These are phyloP conservation scores for Mallotus nudiflorus DNA, from an alignment of 345 rosid genomes.

Conservation along the genomic window DNA sequence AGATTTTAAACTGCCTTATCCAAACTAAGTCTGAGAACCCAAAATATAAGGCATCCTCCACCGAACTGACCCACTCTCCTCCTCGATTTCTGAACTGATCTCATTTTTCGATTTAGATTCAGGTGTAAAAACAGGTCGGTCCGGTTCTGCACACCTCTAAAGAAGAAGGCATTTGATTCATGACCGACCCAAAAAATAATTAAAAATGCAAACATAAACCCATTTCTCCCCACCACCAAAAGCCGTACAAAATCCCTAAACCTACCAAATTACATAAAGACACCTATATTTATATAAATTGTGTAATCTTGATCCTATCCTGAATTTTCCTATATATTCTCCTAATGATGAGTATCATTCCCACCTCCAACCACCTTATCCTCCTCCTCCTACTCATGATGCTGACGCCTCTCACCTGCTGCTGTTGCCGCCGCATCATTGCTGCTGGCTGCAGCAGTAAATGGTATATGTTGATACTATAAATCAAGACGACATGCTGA, in stretches of 20 bases:
- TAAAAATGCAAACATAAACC: not conserved
- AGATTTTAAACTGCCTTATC: too few species aligned
- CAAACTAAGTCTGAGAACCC: too few species aligned
- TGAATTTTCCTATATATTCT: not conserved
- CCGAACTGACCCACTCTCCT: too few species aligned
- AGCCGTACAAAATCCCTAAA: not conserved
- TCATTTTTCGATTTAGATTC: too few species aligned
- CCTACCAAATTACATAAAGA: not conserved
- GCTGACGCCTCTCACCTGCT: conserved; percentile 14
- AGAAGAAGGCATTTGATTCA: not conserved
- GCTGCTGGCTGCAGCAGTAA: conserved; percentile 51
- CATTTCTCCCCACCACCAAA: too few species aligned
- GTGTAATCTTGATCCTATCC: too few species aligned
- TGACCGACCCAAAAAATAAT: not conserved
- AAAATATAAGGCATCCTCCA: too few species aligned
- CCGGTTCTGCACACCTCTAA: too few species aligned
- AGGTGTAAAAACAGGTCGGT: too few species aligned
- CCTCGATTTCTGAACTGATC: too few species aligned
- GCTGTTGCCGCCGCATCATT: conserved; percentile 15
- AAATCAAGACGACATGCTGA: conserved; percentile 44
- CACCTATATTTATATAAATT: not conserved
- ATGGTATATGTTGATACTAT: conserved; percentile 56
- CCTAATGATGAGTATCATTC: not conserved
- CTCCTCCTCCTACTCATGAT: conserved; percentile 17
- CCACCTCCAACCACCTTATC: not conserved